Percentiles rank a stretch among this genome's conserved stretches.
Conservation (phyloP, 306 rosid species). For the Elaeagnus macrophylla region DNA sequence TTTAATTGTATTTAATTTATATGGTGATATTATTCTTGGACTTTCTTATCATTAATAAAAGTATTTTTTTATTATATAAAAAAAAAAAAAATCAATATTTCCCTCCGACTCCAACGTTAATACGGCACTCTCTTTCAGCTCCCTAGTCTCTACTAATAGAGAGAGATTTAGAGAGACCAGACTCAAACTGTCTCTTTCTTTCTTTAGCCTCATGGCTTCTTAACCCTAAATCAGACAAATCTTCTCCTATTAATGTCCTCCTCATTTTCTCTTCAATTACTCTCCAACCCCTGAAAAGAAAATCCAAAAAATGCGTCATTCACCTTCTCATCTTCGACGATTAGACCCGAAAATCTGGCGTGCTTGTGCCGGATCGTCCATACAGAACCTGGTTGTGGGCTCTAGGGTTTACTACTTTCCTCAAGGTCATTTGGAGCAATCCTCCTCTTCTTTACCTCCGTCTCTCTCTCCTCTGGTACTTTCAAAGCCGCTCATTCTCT, state of each 20-base stretch:
- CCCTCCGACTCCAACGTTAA: constrained; percentile 26
- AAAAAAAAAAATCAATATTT: too few species aligned
- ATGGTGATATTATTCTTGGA: too few species aligned
- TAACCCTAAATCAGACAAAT: too few species aligned
- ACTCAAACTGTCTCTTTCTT: background rate
- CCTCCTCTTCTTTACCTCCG: constrained; percentile 21
- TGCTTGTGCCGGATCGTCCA: constrained; percentile 46
- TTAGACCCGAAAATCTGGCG: constrained; percentile 49
- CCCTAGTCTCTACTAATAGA: constrained; percentile 16
- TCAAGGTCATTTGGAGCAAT: constrained; percentile 64
- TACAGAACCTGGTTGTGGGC: constrained; percentile 33
- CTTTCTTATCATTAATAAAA: too few species aligned
- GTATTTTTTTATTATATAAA: too few species aligned
- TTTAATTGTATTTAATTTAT: too few species aligned
- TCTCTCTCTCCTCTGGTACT: constrained; percentile 23
- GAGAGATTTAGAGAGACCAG: constrained; percentile 1
- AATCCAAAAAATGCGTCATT: constrained; percentile 1
- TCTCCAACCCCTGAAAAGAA: background rate
- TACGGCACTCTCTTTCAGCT: constrained; percentile 16
- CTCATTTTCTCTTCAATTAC: background rate
- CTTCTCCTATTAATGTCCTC: background rate
- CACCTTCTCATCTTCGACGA: constrained; percentile 11
- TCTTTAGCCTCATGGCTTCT: too few species aligned
- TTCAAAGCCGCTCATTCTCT: constrained; percentile 30
- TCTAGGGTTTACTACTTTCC: constrained; percentile 83